These are phyloP conservation scores for Sugiyamaella chiloensis DNA, from an alignment of 805 yeast species.

Conservation along the genomic window DNA sequence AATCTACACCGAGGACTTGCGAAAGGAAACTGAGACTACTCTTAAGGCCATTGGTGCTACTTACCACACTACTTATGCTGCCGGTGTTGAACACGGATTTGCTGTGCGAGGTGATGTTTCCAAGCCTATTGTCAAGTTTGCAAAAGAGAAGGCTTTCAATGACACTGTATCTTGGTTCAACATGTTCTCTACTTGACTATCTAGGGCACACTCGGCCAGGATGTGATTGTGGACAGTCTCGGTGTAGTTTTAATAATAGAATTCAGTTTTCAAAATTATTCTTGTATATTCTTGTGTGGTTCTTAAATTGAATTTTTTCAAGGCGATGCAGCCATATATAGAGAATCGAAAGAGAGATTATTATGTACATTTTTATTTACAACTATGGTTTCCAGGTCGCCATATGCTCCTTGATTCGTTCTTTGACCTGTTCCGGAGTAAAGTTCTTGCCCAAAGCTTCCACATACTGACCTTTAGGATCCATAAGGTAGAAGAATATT, in stretches of 20 bases:
- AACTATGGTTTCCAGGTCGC: conserved; percentile 74
- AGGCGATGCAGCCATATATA: too few relatives aligned
- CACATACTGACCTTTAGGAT: conserved; percentile 94
- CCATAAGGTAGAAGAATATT: conserved; percentile 95
- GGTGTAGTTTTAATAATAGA: too few relatives aligned
- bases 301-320: too few relatives aligned
- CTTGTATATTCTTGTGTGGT: too few relatives aligned
- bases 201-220: too few relatives aligned
- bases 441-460: conserved; percentile 93
- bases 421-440: conserved; percentile 72
- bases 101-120: conserved; percentile 72
- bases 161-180: conserved; percentile 26
- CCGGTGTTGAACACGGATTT: conserved; percentile 73
- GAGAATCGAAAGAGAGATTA: too few relatives aligned
- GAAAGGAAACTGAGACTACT: conserved; percentile 58
- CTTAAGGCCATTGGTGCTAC: conserved; percentile 51
- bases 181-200: conserved; percentile 6
- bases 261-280: too few relatives aligned
- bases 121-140: conserved; percentile 52
- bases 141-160: conserved; percentile 60
- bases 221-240: too few relatives aligned
- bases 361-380: too few relatives aligned
- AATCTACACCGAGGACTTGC: conserved; percentile 60
- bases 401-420: conserved; percentile 70
- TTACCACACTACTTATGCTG: conserved; percentile 59